Conservation (phyloP, 192 early-diverging fungal genomes). For the Chytriomyces confervae region DNA sequence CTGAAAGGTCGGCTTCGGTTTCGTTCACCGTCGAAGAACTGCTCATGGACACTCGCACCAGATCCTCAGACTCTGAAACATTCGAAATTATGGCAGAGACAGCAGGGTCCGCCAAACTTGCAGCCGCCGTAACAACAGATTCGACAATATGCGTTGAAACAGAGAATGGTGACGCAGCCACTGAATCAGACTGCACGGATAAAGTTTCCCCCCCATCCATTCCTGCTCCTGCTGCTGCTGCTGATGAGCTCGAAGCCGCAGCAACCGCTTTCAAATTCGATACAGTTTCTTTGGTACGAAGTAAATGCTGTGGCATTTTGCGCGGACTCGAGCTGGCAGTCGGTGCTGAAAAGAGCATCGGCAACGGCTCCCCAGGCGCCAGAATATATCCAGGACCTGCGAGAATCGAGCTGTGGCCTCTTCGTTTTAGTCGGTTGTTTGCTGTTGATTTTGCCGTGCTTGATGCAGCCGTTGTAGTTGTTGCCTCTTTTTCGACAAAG, state of each 20-base stretch:
- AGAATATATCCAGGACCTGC: constrained; percentile 31
- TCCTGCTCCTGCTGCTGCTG: background rate
- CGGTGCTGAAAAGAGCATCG: background rate
- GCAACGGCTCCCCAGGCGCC: constrained; percentile 12
- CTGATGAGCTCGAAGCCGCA: background rate
- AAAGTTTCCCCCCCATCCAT: background rate
- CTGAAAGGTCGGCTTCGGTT: too few species aligned
- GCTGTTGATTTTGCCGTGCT: background rate
- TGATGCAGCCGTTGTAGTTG: background rate
- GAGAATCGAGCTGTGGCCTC: constrained; percentile 21
- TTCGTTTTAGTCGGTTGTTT: background rate
- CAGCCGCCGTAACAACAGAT: background rate
- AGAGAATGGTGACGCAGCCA: background rate
- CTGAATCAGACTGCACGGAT: background rate
- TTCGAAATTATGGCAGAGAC: too few species aligned
- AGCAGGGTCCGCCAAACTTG: too few species aligned
- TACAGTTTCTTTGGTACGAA: background rate
- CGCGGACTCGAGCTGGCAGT: background rate
- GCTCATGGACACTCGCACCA: too few species aligned
- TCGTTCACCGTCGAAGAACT: too few species aligned
- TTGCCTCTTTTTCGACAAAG: constrained; percentile 30
- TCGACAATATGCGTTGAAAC: background rate
- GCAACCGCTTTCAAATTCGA: background rate
- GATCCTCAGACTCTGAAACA: too few species aligned
- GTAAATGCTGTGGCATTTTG: background rate